Base-by-base conservation (phyloP, 495 filamentous ascomycete species). In the Hypoxylon lienhwacheense region DNA sequence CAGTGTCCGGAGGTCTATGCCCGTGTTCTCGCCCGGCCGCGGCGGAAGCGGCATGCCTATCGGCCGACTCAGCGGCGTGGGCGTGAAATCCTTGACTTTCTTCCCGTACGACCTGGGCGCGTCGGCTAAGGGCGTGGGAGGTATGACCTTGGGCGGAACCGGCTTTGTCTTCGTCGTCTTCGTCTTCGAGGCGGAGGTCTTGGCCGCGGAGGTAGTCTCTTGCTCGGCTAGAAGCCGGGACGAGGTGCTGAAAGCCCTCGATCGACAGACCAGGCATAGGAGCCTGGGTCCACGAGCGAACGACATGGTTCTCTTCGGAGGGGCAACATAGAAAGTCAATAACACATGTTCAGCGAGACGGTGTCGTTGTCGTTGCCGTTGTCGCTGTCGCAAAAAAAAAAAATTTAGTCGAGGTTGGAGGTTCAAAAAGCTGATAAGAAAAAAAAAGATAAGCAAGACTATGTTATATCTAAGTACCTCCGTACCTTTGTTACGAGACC, bases 31-130 rank as follows among this genome's bases (percentile, higher is more conserved):
- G 36, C 88, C 90, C 22, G 83, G 74, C 25, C 72, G 53, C 0
- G 93, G 93, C 0, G 89, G 84, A n/a, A 78, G 64, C 5, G 72
- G 67, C 42, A 93, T 79, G 50, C 93, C 93, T 53, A 98, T 88
- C 20, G 93, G 92, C 17, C 89, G 82, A 39, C 80, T 72, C 12
- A 97, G 79, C 15, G 81, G 79, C 44, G 81, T 84, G 15, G 87
- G 89, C 11, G 77, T 81, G 67, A 86, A 87, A 25, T 78, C 66
- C 10, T 78, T 71, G 35, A 84, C 69, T 42, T 75, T 64, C 59
- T 84, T 81, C 59, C 81, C 79, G 40, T 81, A 80, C 3, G 69
- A 60, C 32, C 76, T 66, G 2, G 79, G 79, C n/a, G 76, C 79
- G 44, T 76, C 67, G 53, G 71, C 72, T 19, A 80, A 65, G 10